Percentiles rank a stretch among this genome's conserved stretches.
Conservation (phyloP, 2,329 filamentous ascomycete genomes). For the Fusarium multiceps region DNA sequence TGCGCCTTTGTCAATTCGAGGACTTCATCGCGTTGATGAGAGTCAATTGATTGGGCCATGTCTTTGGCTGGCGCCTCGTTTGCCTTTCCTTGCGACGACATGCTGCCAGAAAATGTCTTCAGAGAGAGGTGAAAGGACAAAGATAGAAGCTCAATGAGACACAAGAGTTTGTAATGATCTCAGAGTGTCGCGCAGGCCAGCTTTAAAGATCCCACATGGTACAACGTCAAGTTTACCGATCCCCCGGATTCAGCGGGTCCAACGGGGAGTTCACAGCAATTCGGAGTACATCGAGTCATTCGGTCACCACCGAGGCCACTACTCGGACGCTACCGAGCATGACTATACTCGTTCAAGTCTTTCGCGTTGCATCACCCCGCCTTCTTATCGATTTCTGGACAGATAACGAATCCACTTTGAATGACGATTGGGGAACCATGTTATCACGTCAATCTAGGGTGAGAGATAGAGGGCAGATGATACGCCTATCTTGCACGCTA, state of each 20-base stretch:
- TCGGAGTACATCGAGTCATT: slow-evolving; percentile 12
- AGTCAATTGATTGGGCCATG: background rate
- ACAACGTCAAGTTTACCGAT: background rate
- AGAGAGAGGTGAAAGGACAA: no score
- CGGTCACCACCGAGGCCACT: background rate
- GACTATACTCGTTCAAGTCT: background rate
- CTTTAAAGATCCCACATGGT: background rate
- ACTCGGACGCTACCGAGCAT: background rate
- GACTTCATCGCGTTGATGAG: background rate
- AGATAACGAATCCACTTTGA: background rate
- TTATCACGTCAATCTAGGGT: slow-evolving; percentile 18
- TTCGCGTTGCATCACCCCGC: background rate
- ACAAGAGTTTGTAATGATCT: no score
- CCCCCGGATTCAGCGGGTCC: slow-evolving; percentile 4
- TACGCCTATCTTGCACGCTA: background rate
- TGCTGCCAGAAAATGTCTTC: no score
- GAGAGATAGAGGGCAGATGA: background rate
- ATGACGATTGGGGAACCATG: slow-evolving; percentile 17
- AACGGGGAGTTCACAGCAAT: slow-evolving; percentile 18
- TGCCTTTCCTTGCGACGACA: background rate
- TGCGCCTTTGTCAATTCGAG: background rate
- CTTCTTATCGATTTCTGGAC: background rate
- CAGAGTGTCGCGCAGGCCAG: background rate
- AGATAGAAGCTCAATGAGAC: no score
- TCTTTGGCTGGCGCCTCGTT: background rate